Evolutionary conservation across 495 filamentous ascomycete genomes (phyloP).

Genomic region (Chaetomium tenue): DNA sequence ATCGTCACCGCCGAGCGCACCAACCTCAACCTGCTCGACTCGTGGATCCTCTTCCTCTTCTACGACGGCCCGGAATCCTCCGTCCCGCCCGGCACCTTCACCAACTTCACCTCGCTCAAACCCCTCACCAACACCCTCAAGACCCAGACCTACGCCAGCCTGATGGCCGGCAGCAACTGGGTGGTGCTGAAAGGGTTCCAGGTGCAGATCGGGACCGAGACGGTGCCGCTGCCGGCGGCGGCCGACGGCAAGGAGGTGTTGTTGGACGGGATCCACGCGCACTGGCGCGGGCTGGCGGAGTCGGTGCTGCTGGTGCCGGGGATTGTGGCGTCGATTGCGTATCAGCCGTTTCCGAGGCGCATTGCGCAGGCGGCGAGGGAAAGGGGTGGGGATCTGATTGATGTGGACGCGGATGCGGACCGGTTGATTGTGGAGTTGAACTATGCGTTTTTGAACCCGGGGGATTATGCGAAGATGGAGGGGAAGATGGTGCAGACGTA

Average conservation of each 20-base stretch:
- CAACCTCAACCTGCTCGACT: slow-evolving; percentile 41
- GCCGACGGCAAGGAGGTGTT: slow-evolving; percentile 41
- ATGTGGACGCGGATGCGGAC: slow-evolving; percentile 51
- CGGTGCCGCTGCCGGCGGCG: slow-evolving; percentile 51
- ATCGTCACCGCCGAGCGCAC: slow-evolving; percentile 57
- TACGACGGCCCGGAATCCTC: slow-evolving; percentile 53
- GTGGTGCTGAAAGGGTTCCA: slow-evolving; percentile 44
- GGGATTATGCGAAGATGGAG: slow-evolving; percentile 50
- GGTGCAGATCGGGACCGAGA: slow-evolving; percentile 58
- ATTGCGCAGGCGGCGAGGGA: slow-evolving; percentile 50
- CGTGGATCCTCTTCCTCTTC: slow-evolving; percentile 63
- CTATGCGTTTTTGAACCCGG: slow-evolving; percentile 49
- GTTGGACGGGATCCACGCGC: slow-evolving; percentile 49
- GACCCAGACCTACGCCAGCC: slow-evolving; percentile 52
- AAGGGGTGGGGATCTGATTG: slow-evolving; percentile 53
- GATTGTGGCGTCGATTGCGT: slow-evolving; percentile 53
- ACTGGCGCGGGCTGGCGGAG: slow-evolving; percentile 50
- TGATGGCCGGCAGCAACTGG: slow-evolving; percentile 47
- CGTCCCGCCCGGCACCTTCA: slow-evolving; percentile 54
- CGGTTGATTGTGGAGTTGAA: slow-evolving; percentile 58
- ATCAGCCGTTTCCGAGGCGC: slow-evolving; percentile 55
- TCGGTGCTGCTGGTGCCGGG: slow-evolving; percentile 46
- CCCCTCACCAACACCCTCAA: slow-evolving; percentile 51
- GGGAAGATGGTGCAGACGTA: slow-evolving; percentile 49
- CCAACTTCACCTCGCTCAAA: slow-evolving; percentile 53